Base-by-base conservation (phyloP, 768 basidiomycete genomes). In the Pleurotus djamor region DNA sequence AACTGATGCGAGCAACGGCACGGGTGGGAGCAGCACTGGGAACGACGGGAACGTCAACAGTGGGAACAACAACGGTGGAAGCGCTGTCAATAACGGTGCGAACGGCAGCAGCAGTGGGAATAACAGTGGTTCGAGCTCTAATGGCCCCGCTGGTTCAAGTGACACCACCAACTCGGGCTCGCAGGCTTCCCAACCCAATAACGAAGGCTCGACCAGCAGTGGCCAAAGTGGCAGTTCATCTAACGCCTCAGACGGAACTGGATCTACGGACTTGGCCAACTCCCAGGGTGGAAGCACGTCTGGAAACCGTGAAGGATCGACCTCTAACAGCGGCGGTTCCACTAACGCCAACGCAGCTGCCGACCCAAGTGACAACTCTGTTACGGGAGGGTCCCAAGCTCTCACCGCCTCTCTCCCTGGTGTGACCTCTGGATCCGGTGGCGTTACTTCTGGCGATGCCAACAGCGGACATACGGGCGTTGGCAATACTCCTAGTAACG, bases 11-110 rank as follows among this genome's bases (percentile, higher is more conserved):
- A 41, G 38, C 38, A 41, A n/a, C 38, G 38, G 38, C 38, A 41
- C 38, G 10, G n/a, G 38, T 41, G 38, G 38, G n/a, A 41, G 38
- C 16, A 37, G 52, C n/a, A 37, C 35, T 36, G 36, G 28, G 38
- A 34, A 35, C 8, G 37, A 32, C 33, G 54, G 16, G 7, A 56
- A 34, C 33, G 16, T 12, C 60, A 58, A 48, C 55, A 32, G 37
- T 57, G 17, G 44, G 59, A 54, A n/a, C 48, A 36, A 21, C 14
- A 36, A 21, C 14, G 59, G 58, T n/a, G 60, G 62, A 13, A 61
- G 63, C 7, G 38, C 38, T 41, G 38, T 41, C 10, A 63, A 61
- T 59, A 60, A 48, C 37, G 47, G 61, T 34, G 64, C 63, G 17
- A 47, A 17, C 17, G 45, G n/a, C 13, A 17, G 45, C 17, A 32